phyloP scores from a whole-genome alignment of 306 rosid genomes.

The Bauhinia variegata region DNA sequence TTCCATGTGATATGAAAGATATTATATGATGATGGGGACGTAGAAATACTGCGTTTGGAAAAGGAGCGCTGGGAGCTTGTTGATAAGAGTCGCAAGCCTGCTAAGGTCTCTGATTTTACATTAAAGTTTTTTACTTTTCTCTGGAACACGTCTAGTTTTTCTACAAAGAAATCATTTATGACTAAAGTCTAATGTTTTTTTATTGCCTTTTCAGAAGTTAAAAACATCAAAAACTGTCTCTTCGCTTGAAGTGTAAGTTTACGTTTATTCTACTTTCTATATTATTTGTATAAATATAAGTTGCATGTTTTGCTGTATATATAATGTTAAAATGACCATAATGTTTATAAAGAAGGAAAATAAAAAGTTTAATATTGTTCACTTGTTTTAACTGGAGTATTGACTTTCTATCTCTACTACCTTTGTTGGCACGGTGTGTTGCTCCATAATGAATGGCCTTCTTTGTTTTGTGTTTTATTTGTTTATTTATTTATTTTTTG shows the following conservation, averaged over 20 bases:
- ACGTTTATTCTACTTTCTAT: constrained; percentile 20
- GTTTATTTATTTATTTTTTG: not conserved
- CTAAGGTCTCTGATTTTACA: constrained; percentile 48
- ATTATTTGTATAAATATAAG: constrained; percentile 18
- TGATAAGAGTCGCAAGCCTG: constrained; percentile 33
- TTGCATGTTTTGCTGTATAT: constrained; percentile 7
- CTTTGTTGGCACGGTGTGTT: constrained; percentile 14
- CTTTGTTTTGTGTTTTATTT: constrained; percentile 33
- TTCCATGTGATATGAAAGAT: constrained; percentile 57
- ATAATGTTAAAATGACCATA: constrained; percentile 7
- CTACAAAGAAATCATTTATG: constrained; percentile 21
- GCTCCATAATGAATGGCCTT: constrained; percentile 14
- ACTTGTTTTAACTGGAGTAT: constrained; percentile 22
- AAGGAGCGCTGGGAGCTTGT: constrained; percentile 58
- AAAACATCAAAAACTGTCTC: constrained; percentile 54
- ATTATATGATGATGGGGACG: constrained; percentile 58
- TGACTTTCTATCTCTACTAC: constrained; percentile 27
- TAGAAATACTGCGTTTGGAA: constrained; percentile 45
- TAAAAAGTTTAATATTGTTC: constrained; percentile 22
- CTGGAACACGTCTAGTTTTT: constrained; percentile 33
- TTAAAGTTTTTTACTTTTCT: constrained; percentile 28
- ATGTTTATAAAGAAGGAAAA: constrained; percentile 10
- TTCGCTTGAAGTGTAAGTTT: constrained; percentile 63
- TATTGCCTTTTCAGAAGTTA: constrained; percentile 64
- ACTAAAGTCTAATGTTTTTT: constrained; percentile 40